Evolutionary conservation across 1,139 yeast genomes (phyloP), one percentile per base, ranked within the genome.

Genomic region (Geotrichum candidum): DNA sequence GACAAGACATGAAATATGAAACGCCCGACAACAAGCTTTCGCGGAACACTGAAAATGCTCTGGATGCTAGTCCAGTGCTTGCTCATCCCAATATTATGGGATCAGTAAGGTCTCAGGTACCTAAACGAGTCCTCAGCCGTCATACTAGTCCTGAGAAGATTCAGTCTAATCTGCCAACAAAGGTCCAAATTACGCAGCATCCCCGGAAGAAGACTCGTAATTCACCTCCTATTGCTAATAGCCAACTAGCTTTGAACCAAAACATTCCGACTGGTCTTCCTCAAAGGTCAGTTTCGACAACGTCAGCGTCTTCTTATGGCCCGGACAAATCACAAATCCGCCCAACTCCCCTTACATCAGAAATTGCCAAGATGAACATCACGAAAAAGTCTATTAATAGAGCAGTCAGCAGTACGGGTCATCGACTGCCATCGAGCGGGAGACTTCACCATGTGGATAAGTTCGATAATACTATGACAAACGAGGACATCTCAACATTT

Each of bases 111-210:
- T 10, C 13, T 5, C 60, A 31, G 15, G 27, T 53, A 5, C 13
- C 57, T 0, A 60, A 60, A 50, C 52, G 62, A 33, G 62, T 60
- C 10, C 41, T 60, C n/a, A 56, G 62, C 33, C 53, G 56, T 7
- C 51, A 54, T 7, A 22, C 48, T 13, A 56, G 56, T 45, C 62
- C 62, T 10, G 59, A 60, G 27, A 60, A 60, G 45, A 53, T 18
- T 9, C 51, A 52, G 33, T 29, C 51, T 18, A 50, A 52, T 13
- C 9, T 18, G 22, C 52, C 52, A n/a, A 48, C 60, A 11, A 46
- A 38, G 13, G 4, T 53, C 10, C 56, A 35, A 13, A 23, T 22
- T 10, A 22, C 11, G 1, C 58, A 56, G 25, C 59, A 60, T n/a
- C 57, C 57, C 10, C 50, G 57, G 10, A 60, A 60, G 50, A 56